phyloP scores from a whole-genome alignment of 495 filamentous ascomycete genomes.

The Lophiostoma macrostomum region DNA sequence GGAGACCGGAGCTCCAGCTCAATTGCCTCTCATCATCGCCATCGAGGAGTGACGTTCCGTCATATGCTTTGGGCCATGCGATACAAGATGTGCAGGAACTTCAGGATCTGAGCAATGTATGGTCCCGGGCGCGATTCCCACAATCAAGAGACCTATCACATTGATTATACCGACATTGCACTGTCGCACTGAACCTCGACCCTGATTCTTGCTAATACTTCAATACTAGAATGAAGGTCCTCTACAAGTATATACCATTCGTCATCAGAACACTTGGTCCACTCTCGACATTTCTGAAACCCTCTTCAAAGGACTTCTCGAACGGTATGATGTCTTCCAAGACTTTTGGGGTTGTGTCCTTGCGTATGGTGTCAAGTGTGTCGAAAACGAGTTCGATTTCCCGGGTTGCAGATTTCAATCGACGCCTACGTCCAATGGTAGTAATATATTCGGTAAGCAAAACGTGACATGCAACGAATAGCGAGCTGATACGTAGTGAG shows the following conservation, averaged over 20 bases:
- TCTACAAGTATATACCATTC: constrained; percentile 8
- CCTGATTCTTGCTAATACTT: neutral
- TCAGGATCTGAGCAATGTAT: constrained; percentile 11
- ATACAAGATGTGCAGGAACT: constrained; percentile 11
- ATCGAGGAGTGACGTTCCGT: neutral
- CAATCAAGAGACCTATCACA: neutral
- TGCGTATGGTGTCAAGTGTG: constrained; percentile 11
- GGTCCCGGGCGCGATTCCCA: neutral
- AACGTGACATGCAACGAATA: neutral
- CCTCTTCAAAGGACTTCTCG: constrained; percentile 15
- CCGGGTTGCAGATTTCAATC: constrained; percentile 4
- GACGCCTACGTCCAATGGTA: constrained; percentile 1
- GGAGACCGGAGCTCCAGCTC: constrained; percentile 10
- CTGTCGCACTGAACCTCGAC: neutral
- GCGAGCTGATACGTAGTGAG: constrained; percentile 16
- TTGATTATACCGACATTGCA: neutral
- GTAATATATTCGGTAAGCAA: constrained; percentile 1
- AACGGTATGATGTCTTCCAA: constrained; percentile 1
- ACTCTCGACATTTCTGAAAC: constrained; percentile 17
- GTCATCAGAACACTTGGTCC: constrained; percentile 17
- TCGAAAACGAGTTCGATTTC: constrained; percentile 26
- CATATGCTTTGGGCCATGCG: neutral
- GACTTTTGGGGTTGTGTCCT: constrained; percentile 16
- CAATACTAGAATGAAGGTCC: constrained; percentile 1
- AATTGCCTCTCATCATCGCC: neutral